phyloP scores from a whole-genome alignment of 2,329 filamentous ascomycete genomes.

The Colletotrichum sp. region DNA sequence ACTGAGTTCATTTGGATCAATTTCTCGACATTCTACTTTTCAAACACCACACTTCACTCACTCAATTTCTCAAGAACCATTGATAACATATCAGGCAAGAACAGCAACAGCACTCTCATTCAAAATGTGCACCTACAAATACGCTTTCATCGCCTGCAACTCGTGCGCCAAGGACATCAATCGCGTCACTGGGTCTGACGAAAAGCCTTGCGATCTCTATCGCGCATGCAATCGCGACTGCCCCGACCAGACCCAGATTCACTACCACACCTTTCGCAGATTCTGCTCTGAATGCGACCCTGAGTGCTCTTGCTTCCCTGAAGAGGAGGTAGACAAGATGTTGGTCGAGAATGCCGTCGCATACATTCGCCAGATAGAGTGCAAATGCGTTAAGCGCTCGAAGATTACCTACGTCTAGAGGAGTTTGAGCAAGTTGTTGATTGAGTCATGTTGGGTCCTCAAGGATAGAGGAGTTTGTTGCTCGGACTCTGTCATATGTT shows the following conservation, averaged over 20 bases:
- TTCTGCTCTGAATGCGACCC: neutral
- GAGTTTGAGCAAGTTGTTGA: neutral
- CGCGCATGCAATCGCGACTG: neutral
- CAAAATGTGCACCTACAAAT: neutral
- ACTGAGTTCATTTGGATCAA: neutral
- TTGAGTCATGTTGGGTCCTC: neutral
- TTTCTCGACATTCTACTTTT: neutral
- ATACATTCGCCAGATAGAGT: neutral
- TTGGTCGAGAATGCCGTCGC: neutral
- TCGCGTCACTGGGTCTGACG: neutral
- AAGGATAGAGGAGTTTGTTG: neutral
- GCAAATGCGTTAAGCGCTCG: neutral
- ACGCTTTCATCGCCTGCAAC: neutral
- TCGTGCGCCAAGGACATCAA: neutral
- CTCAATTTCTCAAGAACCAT: neutral
- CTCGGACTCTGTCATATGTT: neutral
- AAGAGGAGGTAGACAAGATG: neutral
- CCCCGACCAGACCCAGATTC: neutral
- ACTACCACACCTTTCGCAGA: neutral
- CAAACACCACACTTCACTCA: neutral
- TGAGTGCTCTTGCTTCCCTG: neutral
- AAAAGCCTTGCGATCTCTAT: neutral
- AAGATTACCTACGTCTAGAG: neutral
- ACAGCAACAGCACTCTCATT: neutral
- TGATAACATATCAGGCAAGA: neutral